These are phyloP conservation scores for Fusarium sterilihyphosum DNA, from an alignment of 2,329 filamentous ascomycete species.

Conservation along the genomic window DNA sequence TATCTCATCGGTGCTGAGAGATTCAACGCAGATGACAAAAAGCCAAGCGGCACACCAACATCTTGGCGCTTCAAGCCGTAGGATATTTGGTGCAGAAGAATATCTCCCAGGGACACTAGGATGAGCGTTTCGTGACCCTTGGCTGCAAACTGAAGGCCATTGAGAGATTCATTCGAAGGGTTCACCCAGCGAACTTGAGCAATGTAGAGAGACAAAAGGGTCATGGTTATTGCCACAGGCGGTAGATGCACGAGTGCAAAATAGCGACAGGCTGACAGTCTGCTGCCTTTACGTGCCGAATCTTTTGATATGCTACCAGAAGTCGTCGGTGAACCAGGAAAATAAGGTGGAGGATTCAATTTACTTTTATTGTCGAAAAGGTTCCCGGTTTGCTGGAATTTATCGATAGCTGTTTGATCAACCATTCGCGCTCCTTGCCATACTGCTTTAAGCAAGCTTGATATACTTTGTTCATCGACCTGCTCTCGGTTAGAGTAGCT, in stretches of 20 bases:
- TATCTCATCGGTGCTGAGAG: neutral
- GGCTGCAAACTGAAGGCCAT: slow-evolving; percentile 1
- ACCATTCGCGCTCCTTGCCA: neutral
- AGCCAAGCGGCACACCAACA: neutral
- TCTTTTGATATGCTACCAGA: accelerated
- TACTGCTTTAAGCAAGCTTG: neutral
- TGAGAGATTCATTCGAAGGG: neutral
- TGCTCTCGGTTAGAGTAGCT: neutral
- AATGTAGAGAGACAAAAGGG: neutral
- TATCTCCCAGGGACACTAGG: neutral
- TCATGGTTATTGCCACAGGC: neutral
- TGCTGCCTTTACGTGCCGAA: neutral
- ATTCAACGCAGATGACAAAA: neutral
- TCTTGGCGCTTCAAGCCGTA: neutral
- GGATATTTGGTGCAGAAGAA: neutral
- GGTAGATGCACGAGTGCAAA: neutral
- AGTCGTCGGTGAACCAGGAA: neutral
- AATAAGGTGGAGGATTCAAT: neutral
- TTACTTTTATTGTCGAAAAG: accelerated
- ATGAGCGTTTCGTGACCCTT: neutral
- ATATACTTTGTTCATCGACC: neutral
- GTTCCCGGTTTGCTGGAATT: neutral
- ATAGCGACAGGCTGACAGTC: neutral
- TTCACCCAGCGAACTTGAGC: neutral
- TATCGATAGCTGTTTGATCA: accelerated